Percentiles rank a stretch among this genome's conserved stretches.
phyloP scores from a whole-genome alignment of 106 monocot species.

The Dendrobium catenatum region DNA sequence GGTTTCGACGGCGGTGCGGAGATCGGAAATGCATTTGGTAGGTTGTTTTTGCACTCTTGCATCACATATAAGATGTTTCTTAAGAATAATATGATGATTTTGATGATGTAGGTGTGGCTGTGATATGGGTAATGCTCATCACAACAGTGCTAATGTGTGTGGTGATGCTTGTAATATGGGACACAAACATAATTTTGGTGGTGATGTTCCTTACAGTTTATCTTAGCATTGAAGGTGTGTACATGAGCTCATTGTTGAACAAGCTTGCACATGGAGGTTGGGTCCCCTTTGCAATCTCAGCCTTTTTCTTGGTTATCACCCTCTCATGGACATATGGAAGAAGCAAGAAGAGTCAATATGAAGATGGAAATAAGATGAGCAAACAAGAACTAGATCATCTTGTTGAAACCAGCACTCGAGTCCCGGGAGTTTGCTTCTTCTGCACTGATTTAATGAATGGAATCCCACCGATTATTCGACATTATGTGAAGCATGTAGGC shows the following conservation, averaged over 20 bases:
- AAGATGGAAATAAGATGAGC: slow-evolving; percentile 28
- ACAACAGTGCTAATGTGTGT: slow-evolving; percentile 42
- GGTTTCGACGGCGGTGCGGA: slow-evolving; percentile 46
- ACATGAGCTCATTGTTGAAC: slow-evolving; percentile 37
- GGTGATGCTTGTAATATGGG: slow-evolving; percentile 58
- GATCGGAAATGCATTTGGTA: slow-evolving; percentile 60
- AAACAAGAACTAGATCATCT: not conserved
- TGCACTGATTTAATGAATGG: slow-evolving; percentile 55
- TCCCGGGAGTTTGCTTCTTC: slow-evolving; percentile 55
- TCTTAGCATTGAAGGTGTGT: slow-evolving; percentile 31
- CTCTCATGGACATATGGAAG: slow-evolving; percentile 50
- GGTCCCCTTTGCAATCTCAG: slow-evolving; percentile 62
- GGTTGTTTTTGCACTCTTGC: not conserved
- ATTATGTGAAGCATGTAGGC: slow-evolving; percentile 33
- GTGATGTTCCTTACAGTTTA: slow-evolving; percentile 24
- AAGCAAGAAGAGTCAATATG: slow-evolving; percentile 36
- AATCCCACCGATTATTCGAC: slow-evolving; percentile 49
- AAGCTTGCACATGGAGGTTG: slow-evolving; percentile 54
- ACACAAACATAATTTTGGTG: slow-evolving; percentile 24
- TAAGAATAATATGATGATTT: not conserved
- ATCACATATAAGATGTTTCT: too few relatives aligned
- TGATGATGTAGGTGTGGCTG: slow-evolving; percentile 43
- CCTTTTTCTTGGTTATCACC: slow-evolving; percentile 35
- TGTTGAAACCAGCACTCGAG: slow-evolving; percentile 7
- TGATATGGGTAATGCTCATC: slow-evolving; percentile 66